phyloP scores from a whole-genome alignment of 441 rosid species.

The Pelargonium cotyledonis region DNA sequence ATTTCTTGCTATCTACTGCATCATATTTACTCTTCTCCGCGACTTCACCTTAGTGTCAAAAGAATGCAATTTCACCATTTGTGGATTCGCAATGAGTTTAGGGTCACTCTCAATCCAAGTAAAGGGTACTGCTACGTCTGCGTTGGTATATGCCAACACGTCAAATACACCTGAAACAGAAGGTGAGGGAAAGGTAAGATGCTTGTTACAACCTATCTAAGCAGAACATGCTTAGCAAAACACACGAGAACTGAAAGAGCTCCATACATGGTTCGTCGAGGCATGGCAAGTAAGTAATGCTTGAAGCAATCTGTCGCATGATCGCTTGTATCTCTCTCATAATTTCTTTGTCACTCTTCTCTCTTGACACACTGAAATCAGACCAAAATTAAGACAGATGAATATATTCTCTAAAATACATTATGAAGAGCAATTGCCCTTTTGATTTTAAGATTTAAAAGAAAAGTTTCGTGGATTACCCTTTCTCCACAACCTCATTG shows the following conservation, averaged over 20 bases:
- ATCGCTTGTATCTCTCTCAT: conserved; percentile 88
- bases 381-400: neutral
- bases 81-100: conserved; percentile 86
- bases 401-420: neutral
- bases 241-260: neutral
- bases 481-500: neutral
- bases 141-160: conserved; percentile 80
- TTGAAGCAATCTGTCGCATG: conserved; percentile 5
- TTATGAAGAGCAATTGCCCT: neutral
- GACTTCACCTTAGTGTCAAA: conserved; percentile 70
- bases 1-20: too few relatives aligned
- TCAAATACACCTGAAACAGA: conserved; percentile 57
- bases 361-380: neutral
- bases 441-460: neutral
- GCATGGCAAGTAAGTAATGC: conserved; percentile 43
- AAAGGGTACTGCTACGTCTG: conserved; percentile 82
- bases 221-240: neutral
- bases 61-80: conserved; percentile 92
- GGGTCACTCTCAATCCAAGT: conserved; percentile 95
- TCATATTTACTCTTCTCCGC: too few relatives aligned
- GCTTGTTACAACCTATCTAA: neutral
- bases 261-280: conserved; percentile 66
- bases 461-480: neutral
- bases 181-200: neutral
- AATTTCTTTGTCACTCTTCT: conserved; percentile 82